Base-by-base conservation (phyloP, 805 yeast species). In the Barnettozyma californica region DNA sequence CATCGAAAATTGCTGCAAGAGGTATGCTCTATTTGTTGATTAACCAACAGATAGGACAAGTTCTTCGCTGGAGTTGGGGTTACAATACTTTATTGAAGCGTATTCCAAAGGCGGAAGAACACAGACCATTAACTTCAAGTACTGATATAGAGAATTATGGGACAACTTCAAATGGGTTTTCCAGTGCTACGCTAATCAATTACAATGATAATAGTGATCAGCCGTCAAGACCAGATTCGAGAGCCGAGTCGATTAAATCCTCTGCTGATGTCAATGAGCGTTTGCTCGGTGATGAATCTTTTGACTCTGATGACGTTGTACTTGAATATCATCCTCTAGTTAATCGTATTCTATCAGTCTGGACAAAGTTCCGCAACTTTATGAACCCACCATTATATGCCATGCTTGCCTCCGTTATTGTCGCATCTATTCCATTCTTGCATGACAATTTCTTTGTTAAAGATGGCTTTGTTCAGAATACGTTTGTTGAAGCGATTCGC, bases 371-470 rank as follows among this genome's bases (percentile, higher is more conserved):
- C 27, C 59, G 67, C 41, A 55, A 66, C 8, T 74, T 74, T 51
- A 83, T 86, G 87, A 86, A 86, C 60, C 94, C 95, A n/a, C 95
- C 94, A 14, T 68, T 86, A 48, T 86, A 83, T 67, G 83, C 95
- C 9, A 86, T 86, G 91, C 61, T 81, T 10, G 64, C 81, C 1
- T 76, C 91, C 3, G 77, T 86, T 14, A 46, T 84, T 21, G 84
- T 86, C 48, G 94, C 92, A 3, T 76, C 87, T 0, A 69, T 83
- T 18, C 83, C 86, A 5, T 65, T 67, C 3, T 55, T 86, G 16
- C 84, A 83, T 58, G 67, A 70, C 34, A 70, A 73, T 46, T 79
- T 86, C 52, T 85, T 80, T 60, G 76, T 73, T 49, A 69, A 76
- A 29, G 64, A 74, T 47, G 83, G 89, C 0, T 85, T 86, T 57